Evolutionary conservation across 1,284 basidiomycete genomes (phyloP), one percentile per base, ranked within the genome.

Genomic region (Wolfiporia cocos): DNA sequence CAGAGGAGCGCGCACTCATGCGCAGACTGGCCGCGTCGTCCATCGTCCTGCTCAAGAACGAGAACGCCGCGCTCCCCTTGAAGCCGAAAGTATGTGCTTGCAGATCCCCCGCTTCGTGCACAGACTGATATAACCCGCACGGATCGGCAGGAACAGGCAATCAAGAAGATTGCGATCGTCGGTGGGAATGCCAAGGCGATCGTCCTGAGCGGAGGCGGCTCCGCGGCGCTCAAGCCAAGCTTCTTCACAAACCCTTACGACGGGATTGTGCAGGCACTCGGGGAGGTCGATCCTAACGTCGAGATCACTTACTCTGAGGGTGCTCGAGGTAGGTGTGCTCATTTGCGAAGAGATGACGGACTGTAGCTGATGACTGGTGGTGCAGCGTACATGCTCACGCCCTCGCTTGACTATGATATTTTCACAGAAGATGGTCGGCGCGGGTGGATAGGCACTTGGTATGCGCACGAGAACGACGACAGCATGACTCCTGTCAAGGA

Each of bases 41-140:
- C 1, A 79, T 89, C 42, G 88, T 91, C 22, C 69, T 89, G 7
- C 66, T 90, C 42, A 86, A 86, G 67, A 90, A 90, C 57, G 70
- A 80, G 0, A 56, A 56, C n/a, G 57, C 55, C 7, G 32, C 85
- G 1, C 70, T 90, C 0, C 87, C 86, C 4, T 65, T 89, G 9
- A 65, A 69, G 20, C 66, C 72, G 0, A 54, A 65, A 51, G 55
- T 53, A 37, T 11, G 46, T 20, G 2, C 19, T 36, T 34, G 14
- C 14, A 20, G 31, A 17, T 24, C 21, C n/a, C 39, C 21, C n/a
- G 6, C 22, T 19, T 12, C n/a, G n/a, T n/a, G n/a, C n/a, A n/a
- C n/a, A n/a, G n/a, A n/a, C n/a, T n/a, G 5, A 6, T 22, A 15
- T n/a, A 15, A 18, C 14, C 7, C 11, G 10, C 4, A 37, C 17